A percentile compares a stretch with the other conserved stretches of the same genome.
These are phyloP conservation scores for Pisolithus orientalis DNA, from an alignment of 768 basidiomycete genomes.

Conservation along the genomic window DNA sequence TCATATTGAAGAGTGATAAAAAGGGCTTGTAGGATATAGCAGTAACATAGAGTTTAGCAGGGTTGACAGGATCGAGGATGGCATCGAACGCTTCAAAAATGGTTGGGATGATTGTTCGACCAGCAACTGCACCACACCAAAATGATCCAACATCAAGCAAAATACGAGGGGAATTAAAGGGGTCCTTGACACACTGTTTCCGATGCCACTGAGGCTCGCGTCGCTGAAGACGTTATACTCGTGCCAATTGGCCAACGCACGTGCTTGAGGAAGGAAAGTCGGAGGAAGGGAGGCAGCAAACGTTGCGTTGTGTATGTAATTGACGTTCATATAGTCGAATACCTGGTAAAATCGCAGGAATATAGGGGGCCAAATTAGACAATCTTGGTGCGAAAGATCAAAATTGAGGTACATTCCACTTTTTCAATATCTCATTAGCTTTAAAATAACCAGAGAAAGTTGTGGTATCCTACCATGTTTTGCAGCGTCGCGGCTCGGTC, in stretches of 20 bases:
- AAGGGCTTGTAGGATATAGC: conserved; percentile 75
- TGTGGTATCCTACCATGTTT: conserved; percentile 45
- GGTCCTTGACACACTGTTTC: conserved; percentile 44
- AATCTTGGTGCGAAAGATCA: neutral
- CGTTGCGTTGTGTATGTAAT: conserved; percentile 56
- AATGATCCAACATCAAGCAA: neutral
- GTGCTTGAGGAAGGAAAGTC: conserved; percentile 46
- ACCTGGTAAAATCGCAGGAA: conserved; percentile 32
- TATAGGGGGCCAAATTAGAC: neutral
- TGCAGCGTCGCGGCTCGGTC: conserved; percentile 44
- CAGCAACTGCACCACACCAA: conserved; percentile 45
- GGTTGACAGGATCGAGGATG: conserved; percentile 45
- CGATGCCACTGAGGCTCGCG: conserved; percentile 46
- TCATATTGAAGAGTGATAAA: conserved; percentile 74
- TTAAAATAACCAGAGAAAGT: neutral
- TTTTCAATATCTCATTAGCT: conserved; percentile 4
- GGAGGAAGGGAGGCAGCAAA: conserved; percentile 44
- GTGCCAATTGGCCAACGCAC: conserved; percentile 65
- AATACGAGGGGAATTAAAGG: neutral
- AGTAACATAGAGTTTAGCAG: conserved; percentile 52
- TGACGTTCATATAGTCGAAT: conserved; percentile 70
- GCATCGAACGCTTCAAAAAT: conserved; percentile 48
- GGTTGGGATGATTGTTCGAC: conserved; percentile 54
- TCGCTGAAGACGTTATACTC: conserved; percentile 65
- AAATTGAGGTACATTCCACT: conserved; percentile 41